phyloP scores from a whole-genome alignment of 2,329 filamentous ascomycete genomes.

The Aaosphaeria pasadenensis region DNA sequence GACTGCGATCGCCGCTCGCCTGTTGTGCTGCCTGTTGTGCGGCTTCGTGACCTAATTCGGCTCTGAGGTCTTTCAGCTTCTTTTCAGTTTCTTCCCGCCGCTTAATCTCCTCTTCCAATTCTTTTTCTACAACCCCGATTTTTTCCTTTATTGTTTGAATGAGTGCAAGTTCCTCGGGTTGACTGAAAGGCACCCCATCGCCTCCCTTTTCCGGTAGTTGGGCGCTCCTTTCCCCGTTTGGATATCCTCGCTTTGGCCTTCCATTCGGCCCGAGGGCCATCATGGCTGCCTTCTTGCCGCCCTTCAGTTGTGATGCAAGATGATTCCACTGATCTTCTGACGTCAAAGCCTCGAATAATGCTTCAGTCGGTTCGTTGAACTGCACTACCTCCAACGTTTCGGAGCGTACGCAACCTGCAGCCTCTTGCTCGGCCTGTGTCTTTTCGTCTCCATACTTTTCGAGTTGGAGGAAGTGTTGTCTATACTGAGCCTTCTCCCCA shows the following conservation, averaged over 20 bases:
- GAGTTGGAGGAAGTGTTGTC: slow-evolving; percentile 88
- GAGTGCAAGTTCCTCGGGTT: slow-evolving; percentile 33
- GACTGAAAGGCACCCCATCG: slow-evolving; percentile 32
- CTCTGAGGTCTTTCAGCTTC: slow-evolving; percentile 27
- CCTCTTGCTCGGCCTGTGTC: slow-evolving; percentile 59
- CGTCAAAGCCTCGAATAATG: slow-evolving; percentile 85
- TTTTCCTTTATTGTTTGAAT: slow-evolving; percentile 28
- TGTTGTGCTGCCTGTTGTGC: slow-evolving; percentile 37
- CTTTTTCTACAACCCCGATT: slow-evolving; percentile 30
- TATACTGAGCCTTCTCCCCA: slow-evolving; percentile 90
- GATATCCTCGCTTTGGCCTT: slow-evolving; percentile 30
- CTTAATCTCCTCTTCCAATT: slow-evolving; percentile 28
- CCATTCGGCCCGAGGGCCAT: slow-evolving; percentile 25
- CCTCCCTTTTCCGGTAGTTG: slow-evolving; percentile 33
- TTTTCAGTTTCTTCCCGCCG: slow-evolving; percentile 28
- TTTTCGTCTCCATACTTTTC: slow-evolving; percentile 77
- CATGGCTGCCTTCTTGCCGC: slow-evolving; percentile 40
- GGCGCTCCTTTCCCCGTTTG: slow-evolving; percentile 34
- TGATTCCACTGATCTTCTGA: slow-evolving; percentile 60
- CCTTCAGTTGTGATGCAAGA: slow-evolving; percentile 35
- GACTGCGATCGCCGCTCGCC: slow-evolving; percentile 34
- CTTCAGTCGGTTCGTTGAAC: slow-evolving; percentile 95
- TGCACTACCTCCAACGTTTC: slow-evolving; percentile 92
- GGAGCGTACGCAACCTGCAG: slow-evolving; percentile 61
- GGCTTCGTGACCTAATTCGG: slow-evolving; percentile 33